A percentile compares a stretch with the other conserved stretches of the same genome.
These are phyloP conservation scores for Termitomyces sp. DNA, from an alignment of 768 basidiomycete species.

Conservation along the genomic window DNA sequence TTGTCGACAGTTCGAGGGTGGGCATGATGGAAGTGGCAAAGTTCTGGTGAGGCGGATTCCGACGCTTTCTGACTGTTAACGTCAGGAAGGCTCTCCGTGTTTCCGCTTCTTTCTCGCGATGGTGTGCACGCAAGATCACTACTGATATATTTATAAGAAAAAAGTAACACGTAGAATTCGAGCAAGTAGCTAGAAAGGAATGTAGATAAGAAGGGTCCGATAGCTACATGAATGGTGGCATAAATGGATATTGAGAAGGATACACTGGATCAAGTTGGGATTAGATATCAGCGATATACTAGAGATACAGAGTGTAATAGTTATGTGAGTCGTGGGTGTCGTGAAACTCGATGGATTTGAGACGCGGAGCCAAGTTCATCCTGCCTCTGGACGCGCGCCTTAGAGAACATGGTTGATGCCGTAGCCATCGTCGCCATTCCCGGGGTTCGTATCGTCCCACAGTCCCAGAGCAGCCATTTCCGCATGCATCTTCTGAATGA, in stretches of 20 bases:
- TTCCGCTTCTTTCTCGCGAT: not conserved
- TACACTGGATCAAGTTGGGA: not conserved
- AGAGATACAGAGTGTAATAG: not conserved
- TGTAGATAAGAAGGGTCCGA: not conserved
- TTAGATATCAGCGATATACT: not conserved
- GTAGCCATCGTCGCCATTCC: not conserved
- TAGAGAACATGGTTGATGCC: not conserved
- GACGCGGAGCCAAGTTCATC: not conserved
- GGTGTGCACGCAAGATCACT: not conserved
- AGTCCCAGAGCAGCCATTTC: not conserved
- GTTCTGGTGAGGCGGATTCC: not conserved
- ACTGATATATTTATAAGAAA: not conserved
- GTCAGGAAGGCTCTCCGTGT: not conserved
- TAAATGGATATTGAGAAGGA: not conserved
- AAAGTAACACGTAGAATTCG: not conserved
- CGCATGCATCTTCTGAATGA: not conserved
- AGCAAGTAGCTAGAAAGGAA: not conserved
- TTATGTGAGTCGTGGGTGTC: not conserved
- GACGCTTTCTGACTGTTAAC: not conserved
- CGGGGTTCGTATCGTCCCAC: not conserved
- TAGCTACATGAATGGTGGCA: not conserved
- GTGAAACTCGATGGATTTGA: not conserved
- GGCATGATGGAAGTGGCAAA: constrained; percentile 26
- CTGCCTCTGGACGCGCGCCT: not conserved
- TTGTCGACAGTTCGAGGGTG: constrained; percentile 36